phyloP scores from a whole-genome alignment of 192 early-diverging fungal genomes.

The Oehlia diaphana region DNA sequence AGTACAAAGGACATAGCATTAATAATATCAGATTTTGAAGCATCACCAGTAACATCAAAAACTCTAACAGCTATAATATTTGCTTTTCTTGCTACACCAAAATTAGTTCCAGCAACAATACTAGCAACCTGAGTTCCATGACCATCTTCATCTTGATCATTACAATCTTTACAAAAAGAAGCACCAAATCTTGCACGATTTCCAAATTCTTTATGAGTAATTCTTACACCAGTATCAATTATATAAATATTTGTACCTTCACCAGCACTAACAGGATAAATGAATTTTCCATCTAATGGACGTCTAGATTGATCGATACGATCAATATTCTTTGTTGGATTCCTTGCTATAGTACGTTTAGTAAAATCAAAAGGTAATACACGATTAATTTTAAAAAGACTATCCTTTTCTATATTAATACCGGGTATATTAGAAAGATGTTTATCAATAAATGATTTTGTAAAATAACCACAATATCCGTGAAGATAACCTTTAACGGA shows the following conservation, averaged over 20 bases:
- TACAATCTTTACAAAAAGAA: slow-evolving; percentile 71
- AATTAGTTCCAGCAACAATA: slow-evolving; percentile 45
- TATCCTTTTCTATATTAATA: neutral
- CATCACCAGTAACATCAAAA: slow-evolving; percentile 49
- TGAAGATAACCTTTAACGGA: neutral
- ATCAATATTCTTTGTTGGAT: neutral
- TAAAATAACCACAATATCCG: neutral
- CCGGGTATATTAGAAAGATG: neutral
- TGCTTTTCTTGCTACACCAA: slow-evolving; percentile 61
- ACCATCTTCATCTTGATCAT: slow-evolving; percentile 34
- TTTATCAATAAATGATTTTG: neutral
- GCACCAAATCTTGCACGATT: slow-evolving; percentile 85
- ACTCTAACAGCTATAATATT: slow-evolving; percentile 61
- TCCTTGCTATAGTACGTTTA: neutral
- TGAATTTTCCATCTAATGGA: slow-evolving; percentile 56
- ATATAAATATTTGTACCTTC: slow-evolving; percentile 38
- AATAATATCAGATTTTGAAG: slow-evolving; percentile 46
- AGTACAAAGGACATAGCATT: slow-evolving; percentile 68
- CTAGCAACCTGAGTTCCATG: slow-evolving; percentile 56
- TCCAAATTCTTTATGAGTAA: slow-evolving; percentile 86
- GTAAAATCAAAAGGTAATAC: neutral
- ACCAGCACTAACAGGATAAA: slow-evolving; percentile 55
- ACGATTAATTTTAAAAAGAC: neutral
- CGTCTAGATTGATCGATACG: slow-evolving; percentile 15
- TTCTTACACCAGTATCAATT: slow-evolving; percentile 77